Percentiles rank a stretch among this genome's conserved stretches.
phyloP scores from a whole-genome alignment of 2,329 filamentous ascomycete species.

The Chalaropsis thielavioides region DNA sequence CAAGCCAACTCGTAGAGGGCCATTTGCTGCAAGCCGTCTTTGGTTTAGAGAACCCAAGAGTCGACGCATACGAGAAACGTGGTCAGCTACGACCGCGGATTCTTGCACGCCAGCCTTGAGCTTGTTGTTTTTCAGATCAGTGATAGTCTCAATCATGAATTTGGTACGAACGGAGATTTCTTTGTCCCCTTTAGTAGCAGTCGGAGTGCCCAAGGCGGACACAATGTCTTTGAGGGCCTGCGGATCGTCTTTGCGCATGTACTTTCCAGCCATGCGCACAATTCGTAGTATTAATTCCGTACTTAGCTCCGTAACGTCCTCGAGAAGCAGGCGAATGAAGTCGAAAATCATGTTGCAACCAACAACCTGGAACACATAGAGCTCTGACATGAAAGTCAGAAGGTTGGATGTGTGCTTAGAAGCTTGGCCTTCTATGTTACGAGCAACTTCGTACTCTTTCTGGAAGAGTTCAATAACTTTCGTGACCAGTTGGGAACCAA shows the following conservation, averaged over 20 bases:
- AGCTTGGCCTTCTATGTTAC: constrained; percentile 25
- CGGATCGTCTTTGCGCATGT: constrained; percentile 78
- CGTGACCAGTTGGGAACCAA: constrained; percentile 76
- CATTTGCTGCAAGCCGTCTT: constrained; percentile 52
- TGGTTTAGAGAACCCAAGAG: constrained; percentile 62
- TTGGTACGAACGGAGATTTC: constrained; percentile 76
- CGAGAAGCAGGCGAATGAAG: constrained; percentile 66
- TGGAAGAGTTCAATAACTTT: constrained; percentile 63
- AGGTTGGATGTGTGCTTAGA: constrained; percentile 47
- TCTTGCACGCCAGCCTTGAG: constrained; percentile 60
- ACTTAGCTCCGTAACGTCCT: constrained; percentile 65
- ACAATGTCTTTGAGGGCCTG: constrained; percentile 81
- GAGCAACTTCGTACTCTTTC: constrained; percentile 37
- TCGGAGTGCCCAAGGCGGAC: constrained; percentile 52
- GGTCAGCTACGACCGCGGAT: constrained; percentile 60
- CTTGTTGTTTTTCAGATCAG: constrained; percentile 86
- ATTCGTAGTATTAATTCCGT: constrained; percentile 78
- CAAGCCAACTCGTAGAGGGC: constrained; percentile 69
- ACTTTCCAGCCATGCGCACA: constrained; percentile 65
- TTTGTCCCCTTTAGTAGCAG: constrained; percentile 51
- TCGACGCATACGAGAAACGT: constrained; percentile 80
- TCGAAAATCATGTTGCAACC: constrained; percentile 77
- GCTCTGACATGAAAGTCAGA: constrained; percentile 65
- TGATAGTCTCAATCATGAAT: constrained; percentile 96
- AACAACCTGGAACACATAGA: constrained; percentile 87